Conservation (phyloP, 192 early-diverging fungal genomes). For the Coemansia sp. region DNA sequence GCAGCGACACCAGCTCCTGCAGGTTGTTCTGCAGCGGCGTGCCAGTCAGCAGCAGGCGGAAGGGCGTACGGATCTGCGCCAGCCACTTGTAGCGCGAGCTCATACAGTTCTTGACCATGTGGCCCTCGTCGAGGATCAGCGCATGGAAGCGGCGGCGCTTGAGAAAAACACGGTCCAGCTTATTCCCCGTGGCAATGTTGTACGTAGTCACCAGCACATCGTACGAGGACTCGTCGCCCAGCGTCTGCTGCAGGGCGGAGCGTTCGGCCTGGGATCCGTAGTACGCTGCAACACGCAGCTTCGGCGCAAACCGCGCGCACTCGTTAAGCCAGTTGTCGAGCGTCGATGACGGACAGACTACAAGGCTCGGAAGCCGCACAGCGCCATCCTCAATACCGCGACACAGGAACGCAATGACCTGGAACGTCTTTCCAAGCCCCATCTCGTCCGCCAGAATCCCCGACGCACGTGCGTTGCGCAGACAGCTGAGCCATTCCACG, state of each 20-base stretch:
- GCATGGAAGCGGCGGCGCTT: slow-evolving; percentile 62
- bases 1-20: slow-evolving; percentile 78
- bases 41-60: slow-evolving; percentile 76
- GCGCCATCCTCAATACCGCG: slow-evolving; percentile 35
- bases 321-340: slow-evolving; percentile 92
- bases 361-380: slow-evolving; percentile 64
- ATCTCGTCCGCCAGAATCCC: slow-evolving; percentile 82
- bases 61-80: slow-evolving; percentile 62
- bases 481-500: slow-evolving; percentile 77
- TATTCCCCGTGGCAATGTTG: slow-evolving; percentile 67
- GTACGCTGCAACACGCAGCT: slow-evolving; percentile 60
- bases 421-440: slow-evolving; percentile 92
- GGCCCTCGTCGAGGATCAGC: slow-evolving; percentile 87
- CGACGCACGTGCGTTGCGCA: slow-evolving; percentile 71
- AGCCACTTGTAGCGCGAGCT: slow-evolving; percentile 77
- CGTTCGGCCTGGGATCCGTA: slow-evolving; percentile 64
- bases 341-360: slow-evolving; percentile 86
- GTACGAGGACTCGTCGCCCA: slow-evolving; percentile 54
- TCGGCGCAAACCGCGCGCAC: slow-evolving; percentile 68
- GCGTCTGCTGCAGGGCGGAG: slow-evolving; percentile 55
- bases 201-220: slow-evolving; percentile 84
- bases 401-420: slow-evolving; percentile 80
- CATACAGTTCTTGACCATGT: slow-evolving; percentile 88
- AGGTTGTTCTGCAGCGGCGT: slow-evolving; percentile 88
- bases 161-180: slow-evolving; percentile 74